These are phyloP conservation scores for Macrophomina phaseolina DNA, from an alignment of 2,329 filamentous ascomycete species.

Conservation along the genomic window DNA sequence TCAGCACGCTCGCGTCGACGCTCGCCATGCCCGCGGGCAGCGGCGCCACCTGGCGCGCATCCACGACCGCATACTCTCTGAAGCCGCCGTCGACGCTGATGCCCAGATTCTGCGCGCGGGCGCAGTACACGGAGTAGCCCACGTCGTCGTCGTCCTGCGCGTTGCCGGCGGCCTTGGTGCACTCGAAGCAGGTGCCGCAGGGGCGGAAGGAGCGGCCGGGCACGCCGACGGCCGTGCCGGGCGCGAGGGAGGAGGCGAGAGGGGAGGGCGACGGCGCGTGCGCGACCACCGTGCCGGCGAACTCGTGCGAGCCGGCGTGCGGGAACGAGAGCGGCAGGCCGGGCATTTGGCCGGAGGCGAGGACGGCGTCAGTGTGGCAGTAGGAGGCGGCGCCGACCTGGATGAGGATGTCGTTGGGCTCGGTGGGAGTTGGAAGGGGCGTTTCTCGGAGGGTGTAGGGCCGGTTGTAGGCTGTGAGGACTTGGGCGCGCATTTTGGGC, in stretches of 20 bases:
- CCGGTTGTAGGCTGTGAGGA: conserved; percentile 49
- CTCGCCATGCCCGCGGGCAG: conserved; percentile 42
- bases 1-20: conserved; percentile 49
- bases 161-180: conserved; percentile 35
- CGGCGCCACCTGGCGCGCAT: conserved; percentile 46
- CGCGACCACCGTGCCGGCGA: conserved; percentile 52
- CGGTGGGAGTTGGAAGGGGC: conserved; percentile 39
- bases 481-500: conserved; percentile 48
- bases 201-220: conserved; percentile 50
- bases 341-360: conserved; percentile 44
- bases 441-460: conserved; percentile 48
- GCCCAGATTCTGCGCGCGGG: conserved; percentile 39
- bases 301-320: conserved; percentile 54
- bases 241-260: conserved; percentile 32
- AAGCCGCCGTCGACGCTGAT: conserved; percentile 48
- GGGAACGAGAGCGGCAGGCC: conserved; percentile 47
- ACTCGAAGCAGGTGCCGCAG: conserved; percentile 52
- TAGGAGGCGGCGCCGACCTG: conserved; percentile 55
- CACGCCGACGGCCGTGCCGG: conserved; percentile 43
- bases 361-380: conserved; percentile 52
- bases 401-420: conserved; percentile 52
- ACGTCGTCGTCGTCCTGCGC: conserved; percentile 41
- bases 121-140: conserved; percentile 51
- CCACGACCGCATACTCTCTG: conserved; percentile 51
- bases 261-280: conserved; percentile 34